These are phyloP conservation scores for Penicillium concentricum DNA, from an alignment of 2,329 filamentous ascomycete genomes.

Conservation along the genomic window DNA sequence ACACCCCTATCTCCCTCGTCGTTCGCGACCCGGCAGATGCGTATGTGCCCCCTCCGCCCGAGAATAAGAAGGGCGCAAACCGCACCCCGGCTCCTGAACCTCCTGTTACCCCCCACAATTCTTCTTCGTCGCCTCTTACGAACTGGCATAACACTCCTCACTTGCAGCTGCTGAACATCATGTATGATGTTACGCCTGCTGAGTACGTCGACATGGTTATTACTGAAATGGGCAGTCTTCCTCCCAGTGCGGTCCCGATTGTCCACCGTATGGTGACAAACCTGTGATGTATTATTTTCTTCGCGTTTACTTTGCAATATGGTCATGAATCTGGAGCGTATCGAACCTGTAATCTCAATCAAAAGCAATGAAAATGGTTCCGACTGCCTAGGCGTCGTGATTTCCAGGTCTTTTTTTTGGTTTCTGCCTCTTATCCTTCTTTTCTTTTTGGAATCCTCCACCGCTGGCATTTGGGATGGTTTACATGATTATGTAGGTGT, in stretches of 20 bases:
- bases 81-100: constrained; percentile 25
- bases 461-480: not conserved
- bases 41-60: constrained; percentile 19
- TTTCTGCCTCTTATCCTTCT: not conserved
- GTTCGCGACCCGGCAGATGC: constrained; percentile 27
- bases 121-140: constrained; percentile 40
- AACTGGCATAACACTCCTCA: constrained; percentile 60
- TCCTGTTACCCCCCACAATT: constrained; percentile 25
- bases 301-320: not conserved
- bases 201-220: constrained; percentile 85
- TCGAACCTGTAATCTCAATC: constrained; percentile 1
- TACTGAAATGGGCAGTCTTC: constrained; percentile 84
- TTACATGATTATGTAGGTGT: not conserved
- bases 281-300: constrained; percentile 21
- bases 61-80: constrained; percentile 35
- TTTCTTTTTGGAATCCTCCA: not conserved
- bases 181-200: constrained; percentile 90
- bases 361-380: not conserved
- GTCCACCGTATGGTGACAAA: constrained; percentile 61
- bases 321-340: constrained; percentile 1
- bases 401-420: not conserved
- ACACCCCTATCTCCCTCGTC: constrained; percentile 28
- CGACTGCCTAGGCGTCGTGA: not conserved
- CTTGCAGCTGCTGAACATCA: constrained; percentile 67
- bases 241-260: constrained; percentile 79